phyloP scores from a whole-genome alignment of 257 asterid genomes.

The Parsonsia alboflavescens region DNA sequence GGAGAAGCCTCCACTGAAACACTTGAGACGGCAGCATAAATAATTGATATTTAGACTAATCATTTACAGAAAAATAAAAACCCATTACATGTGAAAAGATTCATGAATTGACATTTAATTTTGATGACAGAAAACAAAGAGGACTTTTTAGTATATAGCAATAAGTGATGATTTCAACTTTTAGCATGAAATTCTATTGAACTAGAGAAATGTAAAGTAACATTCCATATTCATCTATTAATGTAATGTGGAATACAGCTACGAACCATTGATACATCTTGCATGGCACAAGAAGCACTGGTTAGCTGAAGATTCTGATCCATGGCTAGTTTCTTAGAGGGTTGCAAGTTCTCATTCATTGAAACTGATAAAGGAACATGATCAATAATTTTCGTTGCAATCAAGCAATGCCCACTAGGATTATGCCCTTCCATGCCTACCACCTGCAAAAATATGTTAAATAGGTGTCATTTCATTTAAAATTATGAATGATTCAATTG shows the following conservation, averaged over 20 bases:
- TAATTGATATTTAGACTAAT: not conserved
- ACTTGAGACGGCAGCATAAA: not conserved
- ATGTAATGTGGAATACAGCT: constrained; percentile 12
- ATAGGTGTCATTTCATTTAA: constrained; percentile 14
- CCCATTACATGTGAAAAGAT: not conserved
- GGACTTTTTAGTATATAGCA: not conserved
- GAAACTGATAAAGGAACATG: constrained; percentile 46
- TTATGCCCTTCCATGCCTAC: constrained; percentile 92
- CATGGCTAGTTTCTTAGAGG: constrained; percentile 60
- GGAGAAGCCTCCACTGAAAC: not conserved
- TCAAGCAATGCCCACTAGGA: constrained; percentile 95
- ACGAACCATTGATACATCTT: constrained; percentile 75
- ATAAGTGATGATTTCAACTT: not conserved
- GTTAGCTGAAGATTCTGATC: constrained; percentile 41
- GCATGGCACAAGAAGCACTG: constrained; percentile 32
- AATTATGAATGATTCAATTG: not conserved
- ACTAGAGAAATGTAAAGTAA: not conserved
- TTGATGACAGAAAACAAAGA: not conserved
- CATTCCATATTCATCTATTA: not conserved
- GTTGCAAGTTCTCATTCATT: constrained; percentile 44
- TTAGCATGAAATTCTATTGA: not conserved
- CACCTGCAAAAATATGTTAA: constrained; percentile 43
- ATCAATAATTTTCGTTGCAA: constrained; percentile 80
- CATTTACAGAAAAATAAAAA: not conserved
- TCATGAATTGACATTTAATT: not conserved